Evolutionary conservation across 2,329 filamentous ascomycete genomes (phyloP), one percentile per base, ranked within the genome.

Genomic region (Penicillium capsulatum): DNA sequence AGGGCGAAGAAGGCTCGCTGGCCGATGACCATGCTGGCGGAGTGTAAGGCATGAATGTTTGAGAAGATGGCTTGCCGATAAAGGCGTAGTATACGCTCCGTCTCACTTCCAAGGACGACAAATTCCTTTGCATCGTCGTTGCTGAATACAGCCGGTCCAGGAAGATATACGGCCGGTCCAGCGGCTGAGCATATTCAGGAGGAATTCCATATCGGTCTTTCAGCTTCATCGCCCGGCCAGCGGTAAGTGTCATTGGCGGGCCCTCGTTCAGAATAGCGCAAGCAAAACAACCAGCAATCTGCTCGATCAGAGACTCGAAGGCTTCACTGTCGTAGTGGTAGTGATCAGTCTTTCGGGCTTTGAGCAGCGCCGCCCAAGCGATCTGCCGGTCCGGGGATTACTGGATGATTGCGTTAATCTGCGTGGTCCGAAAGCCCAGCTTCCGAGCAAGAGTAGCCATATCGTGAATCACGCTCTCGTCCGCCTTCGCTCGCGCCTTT

Each of bases 371-470:
- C 17, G 31, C 42, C 14, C 26, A 43, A 7, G 52, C 46, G 15
- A 58, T 51, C 38, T 49, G 42, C 14, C 38, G 42, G 36, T 57
- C 52, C 8, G 49, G 54, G 8, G 41, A 52, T 34, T 41, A 20
- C 10, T 47, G 14, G 3, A 48, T 22, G 14, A 58, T 22, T 28
- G 33, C 34, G 15, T 30, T 26, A n/a, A 57, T 54, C 20, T 45
- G 33, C 16, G 38, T 32, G 29, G 51, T 48, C 10, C 40, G 6
- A 34, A 57, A 58, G 2, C 46, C 52, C 7, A 58, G 40, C 10
- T 40, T 28, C 30, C 17, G 33, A 19, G 54, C 46, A 15, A 57
- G 48, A 4, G 28, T 19, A 22, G 52, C 49, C 47, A 57, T 54
- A 5, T 36, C 38, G 35, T 48, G 35, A 8, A 54, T 26, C 8